Evolutionary conservation across 2,329 filamentous ascomycete species (phyloP).

Genomic region (Pseudogymnoascus sp.): DNA sequence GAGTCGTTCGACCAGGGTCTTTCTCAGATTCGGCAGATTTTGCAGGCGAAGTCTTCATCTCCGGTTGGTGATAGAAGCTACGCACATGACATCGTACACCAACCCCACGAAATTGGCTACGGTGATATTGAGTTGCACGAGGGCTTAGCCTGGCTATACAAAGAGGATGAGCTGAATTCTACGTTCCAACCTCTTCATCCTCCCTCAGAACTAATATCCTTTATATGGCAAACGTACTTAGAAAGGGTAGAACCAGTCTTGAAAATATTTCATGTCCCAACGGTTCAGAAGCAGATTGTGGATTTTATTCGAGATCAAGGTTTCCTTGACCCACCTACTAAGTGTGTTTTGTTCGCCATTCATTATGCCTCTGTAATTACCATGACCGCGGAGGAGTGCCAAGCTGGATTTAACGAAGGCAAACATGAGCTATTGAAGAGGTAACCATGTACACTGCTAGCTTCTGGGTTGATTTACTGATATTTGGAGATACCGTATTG

Average conservation of each 20-base stretch:
- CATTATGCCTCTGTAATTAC: constrained; percentile 53
- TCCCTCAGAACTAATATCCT: background rate
- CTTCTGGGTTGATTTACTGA: constrained; percentile 22
- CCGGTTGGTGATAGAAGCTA: background rate
- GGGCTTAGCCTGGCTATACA: background rate
- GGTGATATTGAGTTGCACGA: background rate
- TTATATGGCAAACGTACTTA: background rate
- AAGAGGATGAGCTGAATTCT: background rate
- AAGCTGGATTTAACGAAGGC: constrained; percentile 44
- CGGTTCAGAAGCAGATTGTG: constrained; percentile 42
- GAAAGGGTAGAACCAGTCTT: constrained; percentile 48
- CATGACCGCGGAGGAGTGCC: constrained; percentile 39
- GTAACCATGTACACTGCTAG: too few species aligned
- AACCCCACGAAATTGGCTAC: background rate
- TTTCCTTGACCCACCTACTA: constrained; percentile 43
- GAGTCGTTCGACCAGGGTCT: too few species aligned
- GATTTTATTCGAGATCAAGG: constrained; percentile 37
- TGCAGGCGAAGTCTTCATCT: background rate
- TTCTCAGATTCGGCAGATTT: too few species aligned
- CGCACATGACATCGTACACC: background rate
- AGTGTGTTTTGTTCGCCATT: constrained; percentile 54
- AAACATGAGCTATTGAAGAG: constrained; percentile 27
- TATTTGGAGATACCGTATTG: constrained; percentile 52
- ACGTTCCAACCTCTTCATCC: background rate
- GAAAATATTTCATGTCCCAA: constrained; percentile 52